Base-by-base conservation (phyloP, 257 asterid genomes). In the Forsythia viridissima region DNA sequence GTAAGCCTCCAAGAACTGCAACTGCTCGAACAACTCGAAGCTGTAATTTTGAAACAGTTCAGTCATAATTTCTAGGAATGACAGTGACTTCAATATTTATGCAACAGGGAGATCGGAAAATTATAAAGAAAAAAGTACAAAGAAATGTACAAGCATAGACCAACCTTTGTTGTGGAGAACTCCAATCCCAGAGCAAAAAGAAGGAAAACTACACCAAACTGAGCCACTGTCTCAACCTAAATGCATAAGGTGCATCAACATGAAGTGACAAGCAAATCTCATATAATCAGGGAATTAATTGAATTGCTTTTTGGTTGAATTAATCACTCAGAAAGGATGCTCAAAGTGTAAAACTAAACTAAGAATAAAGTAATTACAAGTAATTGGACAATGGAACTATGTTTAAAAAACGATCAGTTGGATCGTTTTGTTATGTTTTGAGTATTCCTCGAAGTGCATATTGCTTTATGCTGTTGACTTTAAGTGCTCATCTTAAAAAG, bases 191-290 rank as follows among this genome's bases (percentile, higher is more conserved):
- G 85, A 72, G 99, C 99, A 84, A 95, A 95, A 69, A 95, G 97
- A 83, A 95, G 98, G 85, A 95, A 95, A 83, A 95, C 90, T 9
- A 93, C 98, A 87, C 99, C 99, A 89, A 95, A 95, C 85, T 95
- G 99, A 69, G 99, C 99, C 83, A 95, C 98, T 65, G 99, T 95
- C 91, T 95, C 99, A 81, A 95, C 99, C 99, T 95, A 83, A 48
- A 85, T 43, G 80, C 77, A 87, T 70, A 79, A 76, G 66, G 67
- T 63, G 70, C 75, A 77, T 72, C 40, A 74, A 70, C 72, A 70
- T 68, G 79, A 65, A 76, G 44, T 30, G 78, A 82, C 52, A 24
- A 5, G 21, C 39, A 38, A 43, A 30, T 30, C 71, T 76, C 63
- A 70, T 36, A 43, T 34, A 55, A 55, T 2, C 24, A 55, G 71